Evolutionary conservation across 2,329 filamentous ascomycete genomes (phyloP), one percentile per base, ranked within the genome.

Genomic region (Phoma sp.): DNA sequence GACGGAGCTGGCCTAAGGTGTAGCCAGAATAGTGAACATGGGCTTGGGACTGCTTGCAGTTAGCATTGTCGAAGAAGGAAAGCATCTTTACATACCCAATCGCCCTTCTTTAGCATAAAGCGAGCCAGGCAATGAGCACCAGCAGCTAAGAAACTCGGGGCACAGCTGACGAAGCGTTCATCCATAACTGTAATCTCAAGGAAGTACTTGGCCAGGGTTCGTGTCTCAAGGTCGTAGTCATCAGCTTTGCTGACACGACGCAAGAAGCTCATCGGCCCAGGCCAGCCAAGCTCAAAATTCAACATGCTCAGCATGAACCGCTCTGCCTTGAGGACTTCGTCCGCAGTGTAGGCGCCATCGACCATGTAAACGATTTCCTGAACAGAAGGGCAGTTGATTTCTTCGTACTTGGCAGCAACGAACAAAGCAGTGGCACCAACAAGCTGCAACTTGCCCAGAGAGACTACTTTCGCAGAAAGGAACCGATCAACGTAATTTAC

Each of bases 301-400:
- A 99, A 86, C 89, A 97, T 96, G 76, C 86, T 96, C 46, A 99
- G 85, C 93, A 99, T 99, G 80, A 96, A 98, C 10, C 93, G 88
- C 78, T 99, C 95, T 0, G 95, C 95, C 79, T 98, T 97, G 62
- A 98, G 84, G 52, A 99, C 93, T 78, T 98, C 95, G 52, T 97
- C 93, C 13, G 85, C 83, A 3, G 84, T 89, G 77, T 97, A 99
- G 50, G 91, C 92, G 38, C 87, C 85, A 72, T 99, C 95, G 36
- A 99, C 95, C 93, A 99, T 98, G 80, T 93, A 98, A 56, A 96
- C 90, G 68, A 99, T 96, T 80, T 99, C 95, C 58, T 89, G 85
- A 22, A 99, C 87, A 0, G 93, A 96, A 23, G 93, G 95, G 75
- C 93, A 96, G 77, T 96, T 96, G 80, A 99, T 97, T 79, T 99